Evolutionary conservation across 345 rosid genomes (phyloP).

Genomic region (Aquilaria sinensis): DNA sequence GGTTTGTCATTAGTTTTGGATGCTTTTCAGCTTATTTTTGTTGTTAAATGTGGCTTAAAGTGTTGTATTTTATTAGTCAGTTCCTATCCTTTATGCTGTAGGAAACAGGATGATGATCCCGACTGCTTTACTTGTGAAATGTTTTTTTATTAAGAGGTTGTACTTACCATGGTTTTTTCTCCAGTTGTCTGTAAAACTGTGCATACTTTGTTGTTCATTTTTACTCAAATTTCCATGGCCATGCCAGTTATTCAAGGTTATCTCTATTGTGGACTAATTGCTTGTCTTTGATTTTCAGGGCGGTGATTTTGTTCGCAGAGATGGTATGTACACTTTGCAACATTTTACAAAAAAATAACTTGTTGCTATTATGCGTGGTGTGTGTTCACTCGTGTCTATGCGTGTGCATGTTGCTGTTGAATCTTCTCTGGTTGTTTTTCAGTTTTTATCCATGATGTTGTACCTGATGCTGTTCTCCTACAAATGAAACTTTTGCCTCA

Average conservation of each 20-base stretch:
- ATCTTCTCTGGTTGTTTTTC: too few relatives aligned
- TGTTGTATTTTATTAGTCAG: slow-evolving; percentile 68
- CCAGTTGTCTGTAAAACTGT: slow-evolving; percentile 12
- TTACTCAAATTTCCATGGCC: slow-evolving; percentile 41
- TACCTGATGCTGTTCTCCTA: too few relatives aligned
- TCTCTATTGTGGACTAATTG: slow-evolving; percentile 23
- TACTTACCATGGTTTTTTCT: slow-evolving; percentile 63
- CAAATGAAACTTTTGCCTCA: too few relatives aligned
- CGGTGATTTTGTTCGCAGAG: slow-evolving; percentile 85
- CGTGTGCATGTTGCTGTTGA: too few relatives aligned
- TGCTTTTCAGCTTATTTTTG: slow-evolving; percentile 23
- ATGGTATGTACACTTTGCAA: slow-evolving; percentile 54
- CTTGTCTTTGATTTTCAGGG: slow-evolving; percentile 54
- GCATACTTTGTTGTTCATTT: neutral
- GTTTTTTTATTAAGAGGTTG: slow-evolving; percentile 82
- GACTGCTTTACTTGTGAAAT: slow-evolving; percentile 97
- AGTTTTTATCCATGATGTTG: too few relatives aligned
- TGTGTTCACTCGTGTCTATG: too few relatives aligned
- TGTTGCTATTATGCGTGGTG: too few relatives aligned
- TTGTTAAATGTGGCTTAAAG: slow-evolving; percentile 49
- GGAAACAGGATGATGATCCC: slow-evolving; percentile 94
- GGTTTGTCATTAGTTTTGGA: slow-evolving; percentile 46
- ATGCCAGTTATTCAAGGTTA: slow-evolving; percentile 13
- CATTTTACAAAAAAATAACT: neutral
- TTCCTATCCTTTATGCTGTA: slow-evolving; percentile 96